Percentiles rank a stretch among this genome's conserved stretches.
Evolutionary conservation across 2,329 filamentous ascomycete species (phyloP).

Genomic region (Cytospora schulzeri): DNA sequence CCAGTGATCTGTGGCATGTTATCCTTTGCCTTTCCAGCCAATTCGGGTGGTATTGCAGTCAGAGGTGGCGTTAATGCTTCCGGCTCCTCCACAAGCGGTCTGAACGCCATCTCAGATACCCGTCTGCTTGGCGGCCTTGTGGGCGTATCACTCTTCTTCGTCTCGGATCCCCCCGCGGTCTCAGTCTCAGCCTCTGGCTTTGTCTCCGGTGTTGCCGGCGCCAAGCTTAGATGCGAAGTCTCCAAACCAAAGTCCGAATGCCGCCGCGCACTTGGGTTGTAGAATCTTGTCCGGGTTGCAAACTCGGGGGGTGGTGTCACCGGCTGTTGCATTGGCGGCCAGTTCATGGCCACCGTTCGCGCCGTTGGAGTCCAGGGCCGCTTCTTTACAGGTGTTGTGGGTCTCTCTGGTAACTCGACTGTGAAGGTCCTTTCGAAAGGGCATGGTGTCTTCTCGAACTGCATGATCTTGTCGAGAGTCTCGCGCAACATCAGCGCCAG

Average conservation of each 20-base stretch:
- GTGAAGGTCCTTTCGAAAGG: constrained; percentile 80
- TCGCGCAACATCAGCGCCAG: constrained; percentile 68
- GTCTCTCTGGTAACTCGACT: constrained; percentile 70
- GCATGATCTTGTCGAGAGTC: constrained; percentile 71
- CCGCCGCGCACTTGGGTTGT: constrained; percentile 24
- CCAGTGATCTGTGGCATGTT: background rate
- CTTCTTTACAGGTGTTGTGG: constrained; percentile 65
- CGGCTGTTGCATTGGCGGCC: constrained; percentile 32
- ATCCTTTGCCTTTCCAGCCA: background rate
- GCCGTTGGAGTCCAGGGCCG: constrained; percentile 66
- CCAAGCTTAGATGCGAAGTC: constrained; percentile 3
- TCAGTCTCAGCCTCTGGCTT: background rate
- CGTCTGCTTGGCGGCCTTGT: constrained; percentile 9
- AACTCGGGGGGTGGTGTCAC: constrained; percentile 31
- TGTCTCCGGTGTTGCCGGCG: constrained; percentile 18
- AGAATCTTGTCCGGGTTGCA: constrained; percentile 25
- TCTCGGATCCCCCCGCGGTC: background rate
- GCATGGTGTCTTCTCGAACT: constrained; percentile 86
- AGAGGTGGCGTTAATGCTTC: constrained; percentile 20
- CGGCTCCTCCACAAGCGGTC: constrained; percentile 20
- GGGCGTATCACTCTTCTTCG: background rate
- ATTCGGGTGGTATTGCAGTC: constrained; percentile 13
- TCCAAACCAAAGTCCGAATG: constrained; percentile 24
- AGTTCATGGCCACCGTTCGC: constrained; percentile 33
- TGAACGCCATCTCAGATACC: constrained; percentile 13